Evolutionary conservation across 176 grass and related monocot species (phyloP), one percentile per base, ranked within the genome.

Genomic region (Oryza meyeriana): DNA sequence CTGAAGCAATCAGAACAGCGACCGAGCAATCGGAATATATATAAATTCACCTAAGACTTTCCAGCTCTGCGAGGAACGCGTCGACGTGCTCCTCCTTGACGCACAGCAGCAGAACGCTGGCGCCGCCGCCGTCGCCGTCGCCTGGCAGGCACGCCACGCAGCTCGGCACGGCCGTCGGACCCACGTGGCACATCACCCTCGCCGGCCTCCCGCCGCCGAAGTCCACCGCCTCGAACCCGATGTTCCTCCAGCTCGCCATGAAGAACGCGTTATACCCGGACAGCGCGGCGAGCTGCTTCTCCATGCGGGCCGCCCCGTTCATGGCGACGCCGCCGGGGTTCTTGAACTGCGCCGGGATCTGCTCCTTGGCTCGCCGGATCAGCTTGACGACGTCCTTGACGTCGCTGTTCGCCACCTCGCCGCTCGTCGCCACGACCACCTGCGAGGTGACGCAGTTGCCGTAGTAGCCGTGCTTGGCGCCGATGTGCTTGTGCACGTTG

Each of bases 221-320:
- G 3, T 44, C 41, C 41, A 8, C 2, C 41, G 41, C 41, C 12
- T 44, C 41, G 12, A 44, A 44, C 3, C 11, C 41, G 41, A 44
- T 28, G 38, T 74, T 73, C 36, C 71, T 20, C 81, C 81, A 83
- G 58, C 59, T 72, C 40, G 71, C 24, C 12, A 74, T 38, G 12
- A 16, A 47, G 14, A 83, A 25, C 10, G 35, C 71, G 38, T 50
- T 34, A 59, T 83, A 83, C 36, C 36, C 69, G 11, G 61, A 44
- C 69, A 71, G 1, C 55, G 42, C 66, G 42, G 10, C 26, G 1
- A 4, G 16, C 6, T 20, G 48, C 72, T 58, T 14, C 45, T 35
- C 35, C 22, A 5, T 13, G 61, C 25, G 12, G 4, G 35, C 35
- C 9, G 6, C 10, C 4, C 61, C 61, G 24, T 30, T 16, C 61